Evolutionary conservation across 139 green algal genomes (phyloP).

Genomic region (Pseudopediastrum boryanum): DNA sequence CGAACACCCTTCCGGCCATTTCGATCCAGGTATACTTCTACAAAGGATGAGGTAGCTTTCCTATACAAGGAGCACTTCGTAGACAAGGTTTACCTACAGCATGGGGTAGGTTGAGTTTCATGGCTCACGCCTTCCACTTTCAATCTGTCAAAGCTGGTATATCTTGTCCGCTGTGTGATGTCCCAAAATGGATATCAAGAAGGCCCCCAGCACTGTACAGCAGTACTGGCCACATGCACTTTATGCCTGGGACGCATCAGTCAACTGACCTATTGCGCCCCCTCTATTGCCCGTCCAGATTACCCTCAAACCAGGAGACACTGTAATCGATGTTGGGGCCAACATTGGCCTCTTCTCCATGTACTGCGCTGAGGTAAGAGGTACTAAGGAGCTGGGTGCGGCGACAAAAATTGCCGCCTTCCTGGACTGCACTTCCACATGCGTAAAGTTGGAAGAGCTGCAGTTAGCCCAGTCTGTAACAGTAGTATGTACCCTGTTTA

Average conservation of each 20-base stretch:
- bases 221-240: too few relatives aligned
- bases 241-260: too few relatives aligned
- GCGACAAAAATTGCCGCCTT: neutral
- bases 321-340: slow-evolving; percentile 59
- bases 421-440: neutral
- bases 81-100: slow-evolving; percentile 14
- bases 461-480: neutral
- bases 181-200: too few relatives aligned
- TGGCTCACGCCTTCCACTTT: too few relatives aligned
- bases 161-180: too few relatives aligned
- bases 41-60: slow-evolving; percentile 19
- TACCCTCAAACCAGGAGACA: slow-evolving; percentile 10
- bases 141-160: too few relatives aligned
- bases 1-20: too few relatives aligned
- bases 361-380: slow-evolving; percentile 34
- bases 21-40: slow-evolving; percentile 19
- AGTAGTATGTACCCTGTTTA: neutral
- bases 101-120: neutral
- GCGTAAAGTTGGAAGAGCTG: neutral
- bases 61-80: slow-evolving; percentile 19
- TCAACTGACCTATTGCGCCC: too few relatives aligned
- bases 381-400: neutral
- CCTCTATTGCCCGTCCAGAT: neutral
- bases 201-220: too few relatives aligned
- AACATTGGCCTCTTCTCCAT: slow-evolving; percentile 62